Percentiles rank a stretch among this genome's conserved stretches.
These are phyloP conservation scores for Thymus quinquecostatus DNA, from an alignment of 257 asterid species.

Conservation along the genomic window DNA sequence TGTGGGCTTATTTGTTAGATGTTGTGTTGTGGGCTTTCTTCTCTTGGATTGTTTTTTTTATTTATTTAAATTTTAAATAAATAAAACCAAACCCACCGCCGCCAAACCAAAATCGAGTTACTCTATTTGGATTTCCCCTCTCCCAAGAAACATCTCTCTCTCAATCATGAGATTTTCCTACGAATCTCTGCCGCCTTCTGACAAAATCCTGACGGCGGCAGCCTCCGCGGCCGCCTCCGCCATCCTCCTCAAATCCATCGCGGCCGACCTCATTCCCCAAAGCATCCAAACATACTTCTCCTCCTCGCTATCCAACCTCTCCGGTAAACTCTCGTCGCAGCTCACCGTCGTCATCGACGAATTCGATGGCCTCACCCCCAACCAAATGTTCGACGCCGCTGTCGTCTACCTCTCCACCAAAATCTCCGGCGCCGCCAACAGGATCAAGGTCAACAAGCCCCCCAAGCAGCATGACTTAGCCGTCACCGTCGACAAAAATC, in stretches of 20 bases:
- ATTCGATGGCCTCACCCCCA: conserved; percentile 66
- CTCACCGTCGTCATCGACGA: conserved; percentile 66
- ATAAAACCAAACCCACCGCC: too few species aligned
- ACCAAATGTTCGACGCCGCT: conserved; percentile 64
- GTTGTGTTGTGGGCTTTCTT: too few species aligned
- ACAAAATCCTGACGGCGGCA: conserved; percentile 50
- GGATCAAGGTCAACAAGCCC: conserved; percentile 64
- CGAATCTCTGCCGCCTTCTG: conserved; percentile 47
- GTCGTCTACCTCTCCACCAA: conserved; percentile 56
- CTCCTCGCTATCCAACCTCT: conserved; percentile 45
- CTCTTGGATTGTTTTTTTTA: too few species aligned
- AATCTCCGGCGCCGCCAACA: conserved; percentile 49
- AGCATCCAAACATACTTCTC: conserved; percentile 43
- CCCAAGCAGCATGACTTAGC: conserved; percentile 53
- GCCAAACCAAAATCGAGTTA: too few species aligned
- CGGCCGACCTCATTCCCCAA: conserved; percentile 58
- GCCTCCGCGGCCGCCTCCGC: conserved; percentile 55
- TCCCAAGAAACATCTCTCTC: too few species aligned
- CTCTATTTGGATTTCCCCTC: too few species aligned
- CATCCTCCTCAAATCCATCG: conserved; percentile 54
- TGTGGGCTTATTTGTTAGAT: too few species aligned
- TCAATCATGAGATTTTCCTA: conserved; percentile 32
- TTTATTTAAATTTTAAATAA: too few species aligned
- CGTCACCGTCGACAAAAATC: conserved; percentile 58
- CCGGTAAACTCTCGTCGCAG: conserved; percentile 51